Evolutionary conservation across 805 yeast genomes (phyloP), one percentile per base, ranked within the genome.

Genomic region (Schwanniomyces polymorphus): DNA sequence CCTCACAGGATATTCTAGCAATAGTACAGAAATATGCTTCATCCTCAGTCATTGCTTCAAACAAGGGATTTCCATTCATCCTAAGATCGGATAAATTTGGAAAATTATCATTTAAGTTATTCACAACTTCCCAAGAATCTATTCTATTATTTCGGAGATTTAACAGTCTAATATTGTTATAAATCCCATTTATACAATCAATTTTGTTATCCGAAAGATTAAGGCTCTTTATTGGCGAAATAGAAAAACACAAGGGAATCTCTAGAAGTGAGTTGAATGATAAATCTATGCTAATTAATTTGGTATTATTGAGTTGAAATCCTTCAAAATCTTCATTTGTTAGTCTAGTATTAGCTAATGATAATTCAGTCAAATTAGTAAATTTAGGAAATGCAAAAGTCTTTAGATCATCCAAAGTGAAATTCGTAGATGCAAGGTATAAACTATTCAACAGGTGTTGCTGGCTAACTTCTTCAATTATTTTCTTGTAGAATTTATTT

Each of bases 111-210:
- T 48, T 41, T 6, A 53, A 25, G 0, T 42, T 38, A 47, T 84
- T 88, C 3, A 86, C 59, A 18, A 64, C 73, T 0, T 49, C 38
- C 85, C 88, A 86, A 0, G 56, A 31, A 0, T 49, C 23, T 1
- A 88, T 68, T 0, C 51, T 31, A 56, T 86, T 87, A 48, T 70
- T 50, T 12, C 86, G 63, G 7, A 88, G 42, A 56, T 86, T 85
- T 1, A 88, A 41, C 4, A 27, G 27, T 12, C 45, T 29, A 3
- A 48, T n/a, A 4, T 17, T 9, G 25, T 38, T 9, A 12, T n/a
- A 37, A 7, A 27, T 14, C 25, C 27, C 17, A 10, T 31, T 39
- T 7, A 55, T 35, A 23, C n/a, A 42, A 1, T 53, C 11, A 12
- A 78, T 63, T 6, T 39, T 6, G 52, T 79, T 78, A 50, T 67